phyloP scores from a whole-genome alignment of 305 asterid genomes.

The Galium porrigens region DNA sequence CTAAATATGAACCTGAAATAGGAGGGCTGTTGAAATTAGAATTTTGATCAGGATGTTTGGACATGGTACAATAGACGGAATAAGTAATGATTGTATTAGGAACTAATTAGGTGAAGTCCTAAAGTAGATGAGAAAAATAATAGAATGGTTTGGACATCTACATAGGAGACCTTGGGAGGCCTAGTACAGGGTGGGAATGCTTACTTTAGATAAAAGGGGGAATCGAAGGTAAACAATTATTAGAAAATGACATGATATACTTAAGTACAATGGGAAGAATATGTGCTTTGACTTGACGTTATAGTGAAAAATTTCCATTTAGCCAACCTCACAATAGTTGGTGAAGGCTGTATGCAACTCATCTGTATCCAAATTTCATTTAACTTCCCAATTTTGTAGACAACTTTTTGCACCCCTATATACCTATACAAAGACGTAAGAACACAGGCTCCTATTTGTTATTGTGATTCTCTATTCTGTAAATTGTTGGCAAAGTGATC shows the following conservation, averaged over 20 bases:
- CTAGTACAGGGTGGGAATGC: neutral
- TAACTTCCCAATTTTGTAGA: neutral
- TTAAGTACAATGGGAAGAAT: neutral
- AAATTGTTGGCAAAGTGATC: constrained; percentile 18
- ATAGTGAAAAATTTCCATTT: neutral
- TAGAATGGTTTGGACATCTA: neutral
- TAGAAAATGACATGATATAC: neutral
- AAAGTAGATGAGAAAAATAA: neutral
- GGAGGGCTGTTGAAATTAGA: neutral
- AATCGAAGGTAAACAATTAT: neutral
- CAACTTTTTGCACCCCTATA: neutral
- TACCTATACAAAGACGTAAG: neutral
- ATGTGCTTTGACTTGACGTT: neutral
- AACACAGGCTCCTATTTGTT: neutral
- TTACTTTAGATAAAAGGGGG: neutral
- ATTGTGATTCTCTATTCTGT: neutral
- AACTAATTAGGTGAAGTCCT: neutral
- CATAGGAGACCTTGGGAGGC: neutral
- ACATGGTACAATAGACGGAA: neutral
- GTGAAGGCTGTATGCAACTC: neutral
- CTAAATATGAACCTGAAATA: neutral
- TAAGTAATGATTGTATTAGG: neutral
- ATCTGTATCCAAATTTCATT: neutral
- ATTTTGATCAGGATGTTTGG: neutral
- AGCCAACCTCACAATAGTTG: neutral